phyloP scores from a whole-genome alignment of 768 basidiomycete species.

The Chalciporus pseudorubinellus region DNA sequence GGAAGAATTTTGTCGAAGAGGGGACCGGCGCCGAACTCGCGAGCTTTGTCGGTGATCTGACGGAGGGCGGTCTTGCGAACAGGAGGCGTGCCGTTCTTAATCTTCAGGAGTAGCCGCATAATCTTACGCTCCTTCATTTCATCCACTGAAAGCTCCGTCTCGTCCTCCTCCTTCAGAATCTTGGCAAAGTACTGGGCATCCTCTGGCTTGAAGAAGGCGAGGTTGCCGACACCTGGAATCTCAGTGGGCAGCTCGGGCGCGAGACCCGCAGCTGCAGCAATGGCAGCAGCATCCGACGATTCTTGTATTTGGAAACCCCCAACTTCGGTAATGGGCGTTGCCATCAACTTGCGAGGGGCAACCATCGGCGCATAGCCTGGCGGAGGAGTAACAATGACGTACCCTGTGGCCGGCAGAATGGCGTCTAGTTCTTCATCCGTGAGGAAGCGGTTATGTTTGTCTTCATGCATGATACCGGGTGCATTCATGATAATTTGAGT shows the following conservation, averaged over 20 bases:
- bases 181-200: conserved; percentile 98
- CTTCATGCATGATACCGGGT: conserved; percentile 79
- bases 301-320: conserved; percentile 98
- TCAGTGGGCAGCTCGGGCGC: conserved; percentile 94
- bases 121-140: conserved; percentile 99
- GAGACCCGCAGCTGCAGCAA: conserved; percentile 87
- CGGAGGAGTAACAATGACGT: conserved; percentile 89
- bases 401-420: conserved; percentile 82
- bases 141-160: conserved; percentile 87
- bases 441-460: conserved; percentile 95
- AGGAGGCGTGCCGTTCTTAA: conserved; percentile 99
- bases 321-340: conserved; percentile 50
- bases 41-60: conserved; percentile 98
- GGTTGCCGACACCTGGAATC: conserved; percentile 94
- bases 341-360: conserved; percentile 61
- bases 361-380: conserved; percentile 86
- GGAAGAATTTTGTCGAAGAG: conserved; percentile 98
- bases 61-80: conserved; percentile 96
- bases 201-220: conserved; percentile 98
- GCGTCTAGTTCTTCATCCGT: conserved; percentile 95
- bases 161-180: conserved; percentile 93
- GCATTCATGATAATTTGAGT: conserved; percentile 86
- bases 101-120: conserved; percentile 95
- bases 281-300: conserved; percentile 84
- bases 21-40: conserved; percentile 97